Evolutionary conservation across 495 filamentous ascomycete genomes (phyloP).

Genomic region (Xylaria flabelliformis): DNA sequence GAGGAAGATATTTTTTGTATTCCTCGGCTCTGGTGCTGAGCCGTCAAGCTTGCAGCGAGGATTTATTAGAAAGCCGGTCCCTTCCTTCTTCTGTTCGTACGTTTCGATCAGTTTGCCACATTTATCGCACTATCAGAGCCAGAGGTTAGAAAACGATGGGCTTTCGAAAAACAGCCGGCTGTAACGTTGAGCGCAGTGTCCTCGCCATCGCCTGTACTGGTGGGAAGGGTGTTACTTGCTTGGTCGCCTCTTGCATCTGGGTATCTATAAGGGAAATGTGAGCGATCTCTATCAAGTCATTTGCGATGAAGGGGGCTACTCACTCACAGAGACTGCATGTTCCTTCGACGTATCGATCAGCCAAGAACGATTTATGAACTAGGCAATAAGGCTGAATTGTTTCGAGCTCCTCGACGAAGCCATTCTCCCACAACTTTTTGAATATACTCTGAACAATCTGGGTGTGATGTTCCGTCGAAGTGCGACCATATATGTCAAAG

Average conservation of each 20-base stretch:
- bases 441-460: conserved; percentile 88
- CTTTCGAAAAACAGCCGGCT: neutral
- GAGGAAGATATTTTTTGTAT: conserved; percentile 71
- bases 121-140: conserved; percentile 68
- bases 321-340: conserved; percentile 23
- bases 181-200: neutral
- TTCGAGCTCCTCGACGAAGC: conserved; percentile 80
- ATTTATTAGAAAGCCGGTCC: conserved; percentile 44
- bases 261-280: neutral
- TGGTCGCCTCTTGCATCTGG: conserved; percentile 13
- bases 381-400: conserved; percentile 85
- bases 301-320: neutral
- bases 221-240: conserved; percentile 7
- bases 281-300: neutral
- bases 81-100: neutral
- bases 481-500: conserved; percentile 48
- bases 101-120: conserved; percentile 76
- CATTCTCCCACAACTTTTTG: conserved; percentile 73
- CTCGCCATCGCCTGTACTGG: neutral
- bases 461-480: conserved; percentile 64
- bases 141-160: neutral
- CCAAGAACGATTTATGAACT: conserved; percentile 81
- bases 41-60: conserved; percentile 83
- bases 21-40: conserved; percentile 72
- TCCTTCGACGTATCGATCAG: conserved; percentile 71